phyloP scores from a whole-genome alignment of 805 yeast genomes.

The Kodamaea neixiangensis region DNA sequence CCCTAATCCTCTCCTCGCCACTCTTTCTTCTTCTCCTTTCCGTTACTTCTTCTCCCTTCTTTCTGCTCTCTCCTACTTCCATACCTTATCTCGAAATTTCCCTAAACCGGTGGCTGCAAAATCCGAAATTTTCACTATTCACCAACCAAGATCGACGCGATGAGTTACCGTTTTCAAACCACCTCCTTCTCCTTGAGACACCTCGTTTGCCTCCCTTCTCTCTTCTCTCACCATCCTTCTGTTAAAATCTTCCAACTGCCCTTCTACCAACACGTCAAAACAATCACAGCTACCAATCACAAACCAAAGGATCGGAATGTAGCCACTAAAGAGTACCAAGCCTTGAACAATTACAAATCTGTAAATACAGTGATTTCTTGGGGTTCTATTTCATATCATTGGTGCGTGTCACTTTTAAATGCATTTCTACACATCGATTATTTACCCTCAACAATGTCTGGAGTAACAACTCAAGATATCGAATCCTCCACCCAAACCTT shows the following conservation, averaged over 20 bases:
- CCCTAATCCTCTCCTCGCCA: not conserved
- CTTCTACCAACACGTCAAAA: too few relatives aligned
- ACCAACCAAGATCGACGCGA: not conserved
- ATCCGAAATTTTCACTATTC: not conserved
- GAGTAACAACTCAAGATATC: not conserved
- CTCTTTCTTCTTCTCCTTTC: not conserved
- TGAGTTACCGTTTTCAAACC: not conserved
- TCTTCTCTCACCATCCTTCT: too few relatives aligned
- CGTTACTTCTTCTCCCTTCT: not conserved
- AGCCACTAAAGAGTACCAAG: not conserved
- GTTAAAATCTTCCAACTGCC: too few relatives aligned
- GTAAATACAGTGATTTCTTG: not conserved
- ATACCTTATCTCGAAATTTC: not conserved
- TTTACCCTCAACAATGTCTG: too few relatives aligned
- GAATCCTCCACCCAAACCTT: not conserved
- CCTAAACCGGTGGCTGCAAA: not conserved
- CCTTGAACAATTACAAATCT: too few relatives aligned
- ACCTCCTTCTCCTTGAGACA: not conserved
- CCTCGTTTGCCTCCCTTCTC: too few relatives aligned
- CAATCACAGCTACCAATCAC: not conserved
- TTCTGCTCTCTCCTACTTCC: not conserved
- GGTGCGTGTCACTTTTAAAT: not conserved
- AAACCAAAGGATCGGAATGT: not conserved
- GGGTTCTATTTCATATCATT: not conserved
- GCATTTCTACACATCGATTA: not conserved